Percentiles rank a stretch among this genome's conserved stretches.
Evolutionary conservation across 257 asterid genomes (phyloP).

Genomic region (Fraxinus quadrangulata): DNA sequence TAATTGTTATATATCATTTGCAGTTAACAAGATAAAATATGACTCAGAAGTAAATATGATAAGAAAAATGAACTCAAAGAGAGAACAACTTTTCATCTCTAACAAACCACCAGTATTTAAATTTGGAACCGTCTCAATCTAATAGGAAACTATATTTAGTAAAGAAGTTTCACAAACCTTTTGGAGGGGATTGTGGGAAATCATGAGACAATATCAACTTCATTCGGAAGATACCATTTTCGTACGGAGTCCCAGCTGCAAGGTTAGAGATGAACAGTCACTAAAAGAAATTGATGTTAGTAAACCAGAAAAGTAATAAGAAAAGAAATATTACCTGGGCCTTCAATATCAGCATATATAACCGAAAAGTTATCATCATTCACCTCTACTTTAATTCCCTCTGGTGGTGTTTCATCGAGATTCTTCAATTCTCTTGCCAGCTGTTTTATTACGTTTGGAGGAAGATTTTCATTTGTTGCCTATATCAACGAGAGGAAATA

Average conservation of each 20-base stretch:
- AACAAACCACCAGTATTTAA: neutral
- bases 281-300: constrained; percentile 9
- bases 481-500: constrained; percentile 23
- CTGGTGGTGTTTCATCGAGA: constrained; percentile 94
- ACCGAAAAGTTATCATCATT: constrained; percentile 87
- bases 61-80: neutral
- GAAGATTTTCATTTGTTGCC: constrained; percentile 68
- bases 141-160: neutral
- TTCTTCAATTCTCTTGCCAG: constrained; percentile 92
- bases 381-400: constrained; percentile 92
- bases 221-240: constrained; percentile 89
- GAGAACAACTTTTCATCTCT: neutral
- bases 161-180: constrained; percentile 51
- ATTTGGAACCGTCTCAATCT: neutral
- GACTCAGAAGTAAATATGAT: neutral
- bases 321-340: constrained; percentile 66
- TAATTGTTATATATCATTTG: neutral
- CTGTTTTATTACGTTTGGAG: constrained; percentile 80
- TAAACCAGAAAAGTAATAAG: constrained; percentile 8
- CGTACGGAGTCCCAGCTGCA: constrained; percentile 98
- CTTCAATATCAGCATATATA: constrained; percentile 90
- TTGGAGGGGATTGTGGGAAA: constrained; percentile 92
- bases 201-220: constrained; percentile 82
- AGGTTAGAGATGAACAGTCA: constrained; percentile 27
- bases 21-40: neutral